Conservation (phyloP, 129 eudicot species). For the Mikania micrantha region DNA sequence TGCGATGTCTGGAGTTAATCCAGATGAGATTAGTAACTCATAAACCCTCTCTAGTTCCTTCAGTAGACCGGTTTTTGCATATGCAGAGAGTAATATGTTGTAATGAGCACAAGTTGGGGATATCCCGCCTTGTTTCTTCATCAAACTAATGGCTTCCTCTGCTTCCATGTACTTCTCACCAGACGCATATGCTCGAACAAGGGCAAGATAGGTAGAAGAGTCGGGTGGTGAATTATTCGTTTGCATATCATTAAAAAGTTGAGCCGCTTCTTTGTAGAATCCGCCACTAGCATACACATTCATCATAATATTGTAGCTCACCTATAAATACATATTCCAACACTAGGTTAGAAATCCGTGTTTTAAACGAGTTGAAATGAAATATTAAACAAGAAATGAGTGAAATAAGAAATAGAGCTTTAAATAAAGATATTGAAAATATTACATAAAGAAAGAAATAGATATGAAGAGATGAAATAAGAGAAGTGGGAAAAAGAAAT, state of each 20-base stretch:
- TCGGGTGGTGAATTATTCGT: slow-evolving; percentile 47
- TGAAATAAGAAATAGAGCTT: too few relatives aligned
- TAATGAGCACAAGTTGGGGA: slow-evolving; percentile 63
- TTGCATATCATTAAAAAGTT: slow-evolving; percentile 51
- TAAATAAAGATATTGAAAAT: too few relatives aligned
- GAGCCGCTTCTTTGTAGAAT: slow-evolving; percentile 54
- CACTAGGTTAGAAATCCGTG: too few relatives aligned
- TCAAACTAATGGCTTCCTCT: slow-evolving; percentile 42
- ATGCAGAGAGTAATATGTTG: slow-evolving; percentile 42
- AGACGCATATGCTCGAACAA: slow-evolving; percentile 54
- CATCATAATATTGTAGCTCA: slow-evolving; percentile 81
- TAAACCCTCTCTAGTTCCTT: slow-evolving; percentile 63
- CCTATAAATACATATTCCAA: slow-evolving; percentile 34
- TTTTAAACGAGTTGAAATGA: too few relatives aligned
- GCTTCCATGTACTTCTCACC: slow-evolving; percentile 47
- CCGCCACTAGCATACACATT: slow-evolving; percentile 51
- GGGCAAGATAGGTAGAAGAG: slow-evolving; percentile 65
- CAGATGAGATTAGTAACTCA: slow-evolving; percentile 21
- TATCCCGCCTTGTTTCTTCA: slow-evolving; percentile 62
- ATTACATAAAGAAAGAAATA: too few relatives aligned
- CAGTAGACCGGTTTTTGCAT: slow-evolving; percentile 44
- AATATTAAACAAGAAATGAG: too few relatives aligned
- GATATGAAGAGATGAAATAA: too few relatives aligned
- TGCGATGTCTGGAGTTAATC: slow-evolving; percentile 50
- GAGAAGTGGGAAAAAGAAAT: too few relatives aligned